Percentiles rank a stretch among this genome's conserved stretches.
phyloP scores from a whole-genome alignment of 2,329 filamentous ascomycete genomes.

The Ascomycota sp. region DNA sequence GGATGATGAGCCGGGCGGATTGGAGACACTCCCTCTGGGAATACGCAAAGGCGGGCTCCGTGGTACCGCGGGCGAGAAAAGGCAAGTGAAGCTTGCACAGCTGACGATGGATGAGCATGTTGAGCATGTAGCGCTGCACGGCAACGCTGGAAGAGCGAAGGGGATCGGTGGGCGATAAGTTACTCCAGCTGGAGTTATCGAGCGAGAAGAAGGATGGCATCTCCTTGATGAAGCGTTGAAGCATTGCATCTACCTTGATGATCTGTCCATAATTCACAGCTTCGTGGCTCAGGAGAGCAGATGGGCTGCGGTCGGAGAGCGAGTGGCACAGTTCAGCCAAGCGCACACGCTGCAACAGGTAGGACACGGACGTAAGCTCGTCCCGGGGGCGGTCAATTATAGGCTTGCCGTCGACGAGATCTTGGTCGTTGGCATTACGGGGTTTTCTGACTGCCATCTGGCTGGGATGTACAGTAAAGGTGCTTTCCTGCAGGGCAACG shows the following conservation, averaged over 20 bases:
- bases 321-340: conserved; percentile 15
- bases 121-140: conserved; percentile 13
- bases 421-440: conserved; percentile 16
- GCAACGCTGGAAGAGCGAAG: conserved; percentile 7
- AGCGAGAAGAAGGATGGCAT: conserved; percentile 11
- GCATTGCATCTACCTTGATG: conserved; percentile 11
- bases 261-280: conserved; percentile 11
- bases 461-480: conserved; percentile 14
- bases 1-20: conserved; percentile 11
- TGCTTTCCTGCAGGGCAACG: conserved; percentile 13
- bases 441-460: conserved; percentile 18
- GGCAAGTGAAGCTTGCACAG: conserved; percentile 15
- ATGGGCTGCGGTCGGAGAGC: conserved; percentile 12
- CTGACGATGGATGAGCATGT: conserved; percentile 12
- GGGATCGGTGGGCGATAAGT: conserved; percentile 6
- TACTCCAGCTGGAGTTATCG: conserved; percentile 3
- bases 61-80: conserved; percentile 12
- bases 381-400: conserved; percentile 9
- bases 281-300: conserved; percentile 8
- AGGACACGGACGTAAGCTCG: conserved; percentile 14
- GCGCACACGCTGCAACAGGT: conserved; percentile 15
- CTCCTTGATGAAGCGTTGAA: conserved; percentile 9
- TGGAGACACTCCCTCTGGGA: conserved; percentile 12
- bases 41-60: conserved; percentile 12
- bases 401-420: conserved; percentile 10